Conservation (phyloP, 345 rosid genomes). For the Aquilaria sinensis region DNA sequence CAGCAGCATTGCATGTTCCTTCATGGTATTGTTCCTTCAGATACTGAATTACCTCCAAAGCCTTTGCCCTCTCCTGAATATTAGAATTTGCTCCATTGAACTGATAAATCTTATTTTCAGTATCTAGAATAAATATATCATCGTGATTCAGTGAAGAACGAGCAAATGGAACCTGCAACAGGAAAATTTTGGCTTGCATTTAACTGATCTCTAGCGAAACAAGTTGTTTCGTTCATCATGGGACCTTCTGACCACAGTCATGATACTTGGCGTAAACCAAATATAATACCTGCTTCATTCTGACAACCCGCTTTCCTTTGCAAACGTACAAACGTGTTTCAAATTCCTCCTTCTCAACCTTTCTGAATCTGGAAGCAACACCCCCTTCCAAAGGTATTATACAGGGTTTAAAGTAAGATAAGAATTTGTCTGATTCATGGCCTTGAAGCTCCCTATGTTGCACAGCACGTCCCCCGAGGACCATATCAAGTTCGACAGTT, state of each 20-base stretch:
- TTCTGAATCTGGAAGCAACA: constrained; percentile 89
- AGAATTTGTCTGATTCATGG: constrained; percentile 94
- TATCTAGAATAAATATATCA: constrained; percentile 94
- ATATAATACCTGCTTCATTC: constrained; percentile 82
- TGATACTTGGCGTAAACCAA: constrained; percentile 1
- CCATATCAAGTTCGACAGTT: constrained; percentile 93
- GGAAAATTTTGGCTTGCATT: constrained; percentile 20
- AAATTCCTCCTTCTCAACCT: constrained; percentile 77
- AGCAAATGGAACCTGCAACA: constrained; percentile 82
- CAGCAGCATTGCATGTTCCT: constrained; percentile 73
- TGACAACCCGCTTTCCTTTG: constrained; percentile 82
- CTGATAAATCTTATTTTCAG: constrained; percentile 80
- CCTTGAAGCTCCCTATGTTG: constrained; percentile 97
- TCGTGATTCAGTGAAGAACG: constrained; percentile 95
- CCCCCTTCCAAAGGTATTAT: constrained; percentile 97
- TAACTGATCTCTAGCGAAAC: constrained; percentile 11
- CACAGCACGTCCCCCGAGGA: constrained; percentile 98
- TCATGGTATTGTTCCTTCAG: constrained; percentile 69
- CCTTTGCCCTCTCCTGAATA: constrained; percentile 98
- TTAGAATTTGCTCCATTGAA: constrained; percentile 97
- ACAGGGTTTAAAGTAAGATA: constrained; percentile 97
- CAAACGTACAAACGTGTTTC: constrained; percentile 86
- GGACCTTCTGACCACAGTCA: not conserved
- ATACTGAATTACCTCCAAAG: constrained; percentile 89
- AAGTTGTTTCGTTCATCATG: not conserved